A percentile compares a stretch with the other conserved stretches of the same genome.
These are phyloP conservation scores for Cicer arietinum DNA, from an alignment of 306 rosid genomes.

Conservation along the genomic window DNA sequence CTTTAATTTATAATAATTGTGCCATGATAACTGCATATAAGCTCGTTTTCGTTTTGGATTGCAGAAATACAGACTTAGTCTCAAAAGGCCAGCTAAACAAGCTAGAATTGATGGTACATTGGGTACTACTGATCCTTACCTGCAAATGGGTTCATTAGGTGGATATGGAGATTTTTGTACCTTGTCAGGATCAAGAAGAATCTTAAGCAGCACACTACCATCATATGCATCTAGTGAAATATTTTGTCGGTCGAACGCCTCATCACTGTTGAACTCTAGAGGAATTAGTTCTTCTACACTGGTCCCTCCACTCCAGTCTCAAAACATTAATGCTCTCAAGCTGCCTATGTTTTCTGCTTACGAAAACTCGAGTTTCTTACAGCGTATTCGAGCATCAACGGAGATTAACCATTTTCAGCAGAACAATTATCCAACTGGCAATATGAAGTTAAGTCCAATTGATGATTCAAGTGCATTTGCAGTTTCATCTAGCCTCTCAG, in stretches of 20 bases:
- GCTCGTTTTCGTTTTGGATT: slow-evolving; percentile 35
- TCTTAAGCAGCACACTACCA: slow-evolving; percentile 52
- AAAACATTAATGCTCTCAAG: slow-evolving; percentile 47
- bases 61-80: slow-evolving; percentile 77
- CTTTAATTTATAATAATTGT: too few relatives aligned
- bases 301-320: slow-evolving; percentile 49
- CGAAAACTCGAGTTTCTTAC: slow-evolving; percentile 54
- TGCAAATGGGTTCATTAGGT: slow-evolving; percentile 51
- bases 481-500: not conserved
- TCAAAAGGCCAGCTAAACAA: slow-evolving; percentile 58
- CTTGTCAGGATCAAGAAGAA: slow-evolving; percentile 54
- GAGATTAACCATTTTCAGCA: slow-evolving; percentile 56
- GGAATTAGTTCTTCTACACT: slow-evolving; percentile 61
- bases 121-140: slow-evolving; percentile 55
- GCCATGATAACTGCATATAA: not conserved
- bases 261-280: slow-evolving; percentile 52
- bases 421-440: slow-evolving; percentile 43
- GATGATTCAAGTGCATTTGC: slow-evolving; percentile 6
- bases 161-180: slow-evolving; percentile 60
- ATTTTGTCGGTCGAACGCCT: slow-evolving; percentile 56
- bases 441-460: slow-evolving; percentile 48
- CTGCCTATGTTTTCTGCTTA: slow-evolving; percentile 48
- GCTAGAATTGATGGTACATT: slow-evolving; percentile 51
- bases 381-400: slow-evolving; percentile 49
- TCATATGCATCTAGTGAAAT: slow-evolving; percentile 61